Percentiles rank a stretch among this genome's conserved stretches.
Evolutionary conservation across 768 basidiomycete genomes (phyloP).

Genomic region (Pulveroboletus sp.): DNA sequence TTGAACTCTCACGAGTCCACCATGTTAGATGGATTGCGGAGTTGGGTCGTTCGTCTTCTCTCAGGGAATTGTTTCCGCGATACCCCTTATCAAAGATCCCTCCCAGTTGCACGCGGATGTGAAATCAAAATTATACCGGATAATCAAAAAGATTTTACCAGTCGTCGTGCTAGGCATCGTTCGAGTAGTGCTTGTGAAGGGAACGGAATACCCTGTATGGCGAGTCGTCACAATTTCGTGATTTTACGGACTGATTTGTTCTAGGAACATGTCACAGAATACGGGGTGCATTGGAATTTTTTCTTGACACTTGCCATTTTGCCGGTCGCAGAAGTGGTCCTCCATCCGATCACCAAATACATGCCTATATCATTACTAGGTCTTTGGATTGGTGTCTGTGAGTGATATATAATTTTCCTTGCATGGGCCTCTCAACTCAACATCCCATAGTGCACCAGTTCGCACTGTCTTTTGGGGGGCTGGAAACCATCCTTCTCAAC

Average conservation of each 20-base stretch:
- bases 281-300: conserved; percentile 98
- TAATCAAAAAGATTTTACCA: conserved; percentile 58
- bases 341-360: conserved; percentile 60
- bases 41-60: conserved; percentile 98
- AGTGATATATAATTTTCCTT: conserved; percentile 13
- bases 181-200: conserved; percentile 84
- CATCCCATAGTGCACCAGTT: conserved; percentile 63
- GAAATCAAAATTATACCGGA: conserved; percentile 44
- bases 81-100: conserved; percentile 67
- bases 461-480: conserved; percentile 46
- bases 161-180: conserved; percentile 69
- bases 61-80: conserved; percentile 87
- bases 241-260: background rate
- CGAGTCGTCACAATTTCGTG: background rate
- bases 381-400: conserved; percentile 54
- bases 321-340: conserved; percentile 62
- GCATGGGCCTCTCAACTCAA: background rate
- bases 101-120: conserved; percentile 45
- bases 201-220: conserved; percentile 86
- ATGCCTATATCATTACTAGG: conserved; percentile 62
- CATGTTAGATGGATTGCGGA: conserved; percentile 87
- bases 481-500: conserved; percentile 62
- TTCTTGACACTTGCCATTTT: conserved; percentile 88
- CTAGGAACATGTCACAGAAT: conserved; percentile 94
- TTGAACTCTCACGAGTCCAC: background rate